Evolutionary conservation across 805 yeast species (phyloP).

Genomic region (Candida krabiensis): DNA sequence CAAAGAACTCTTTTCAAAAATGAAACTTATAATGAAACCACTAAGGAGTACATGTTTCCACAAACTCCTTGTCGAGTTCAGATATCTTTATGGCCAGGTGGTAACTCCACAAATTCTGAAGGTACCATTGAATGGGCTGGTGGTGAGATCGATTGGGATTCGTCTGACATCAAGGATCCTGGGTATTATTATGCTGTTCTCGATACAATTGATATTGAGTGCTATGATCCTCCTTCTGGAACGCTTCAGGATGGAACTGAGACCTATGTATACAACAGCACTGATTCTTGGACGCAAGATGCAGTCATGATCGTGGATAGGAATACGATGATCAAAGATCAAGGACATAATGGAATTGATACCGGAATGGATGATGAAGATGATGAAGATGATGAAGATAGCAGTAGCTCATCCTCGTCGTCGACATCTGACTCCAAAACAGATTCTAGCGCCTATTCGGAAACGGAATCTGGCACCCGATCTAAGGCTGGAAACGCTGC

Average conservation of each 20-base stretch:
- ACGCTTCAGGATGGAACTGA: slow-evolving; percentile 44
- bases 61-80: slow-evolving; percentile 77
- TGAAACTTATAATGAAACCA: slow-evolving; percentile 64
- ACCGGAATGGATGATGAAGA: slow-evolving; percentile 39
- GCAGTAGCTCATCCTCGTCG: slow-evolving; percentile 1
- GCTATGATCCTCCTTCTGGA: slow-evolving; percentile 71
- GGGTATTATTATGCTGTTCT: slow-evolving; percentile 82
- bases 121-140: slow-evolving; percentile 88
- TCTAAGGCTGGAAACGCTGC: slow-evolving; percentile 6
- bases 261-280: slow-evolving; percentile 54
- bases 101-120: slow-evolving; percentile 47
- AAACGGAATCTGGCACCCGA: too few relatives aligned
- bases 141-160: slow-evolving; percentile 82
- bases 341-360: slow-evolving; percentile 67
- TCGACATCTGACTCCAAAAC: slow-evolving; percentile 5
- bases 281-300: slow-evolving; percentile 47
- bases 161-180: slow-evolving; percentile 64
- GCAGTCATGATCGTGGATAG: slow-evolving; percentile 63
- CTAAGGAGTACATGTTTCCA: slow-evolving; percentile 56
- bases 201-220: slow-evolving; percentile 57
- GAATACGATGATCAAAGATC: slow-evolving; percentile 55
- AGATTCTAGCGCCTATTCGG: neutral
- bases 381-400: slow-evolving; percentile 5
- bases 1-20: slow-evolving; percentile 64
- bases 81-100: slow-evolving; percentile 79